Base-by-base conservation (phyloP, 129 eudicot species). In the Chrysanthemum makinoi region DNA sequence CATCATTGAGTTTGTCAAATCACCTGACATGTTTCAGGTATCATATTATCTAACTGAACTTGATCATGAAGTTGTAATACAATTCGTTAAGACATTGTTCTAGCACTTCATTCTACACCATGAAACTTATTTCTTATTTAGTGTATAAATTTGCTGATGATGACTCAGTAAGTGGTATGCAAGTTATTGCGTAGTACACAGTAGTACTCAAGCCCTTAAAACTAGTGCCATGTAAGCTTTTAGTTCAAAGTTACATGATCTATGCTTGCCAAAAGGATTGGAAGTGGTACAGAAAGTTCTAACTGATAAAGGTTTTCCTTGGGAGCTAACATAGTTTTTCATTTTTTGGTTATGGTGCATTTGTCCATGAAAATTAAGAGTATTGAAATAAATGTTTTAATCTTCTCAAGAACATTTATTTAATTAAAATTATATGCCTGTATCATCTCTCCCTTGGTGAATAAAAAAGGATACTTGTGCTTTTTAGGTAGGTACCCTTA, bases 11-110 rank as follows among this genome's bases (percentile, higher is more conserved):
- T 94, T 94, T 84, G 86, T 87, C 63, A 94, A 80, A 86, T 72
- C 96, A 65, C 88, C 96, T 66, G 93, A 94, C 70, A 79, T 86
- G 91, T 89, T 89, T 78, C 96, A 94, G 98, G 98, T 94, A 87
- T 49, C 44, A 54, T 63, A 13, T 3, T 13, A 69, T 63, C 22
- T 52, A 6, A 15, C 24, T 51, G 58, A 16, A 65, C 28, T 30
- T 14, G 10, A 26, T 26, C 69, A 15, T 33, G 52, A 19, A 22
- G 54, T 54, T 69, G 4, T 53, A 14, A 17, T 53, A 54, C 9
- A 33, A 20, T 18, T 2, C 12, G 35, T 55, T 35, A 18, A 61
- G 46, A 61, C 66, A 11, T 28, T 8, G 24, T 14, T 28, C n/a
- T 20, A 61, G 66, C 47, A 61, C 16, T 61, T 26, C 20, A n/a